phyloP scores from a whole-genome alignment of 2,329 filamentous ascomycete genomes.

The Metarhizium humberi region DNA sequence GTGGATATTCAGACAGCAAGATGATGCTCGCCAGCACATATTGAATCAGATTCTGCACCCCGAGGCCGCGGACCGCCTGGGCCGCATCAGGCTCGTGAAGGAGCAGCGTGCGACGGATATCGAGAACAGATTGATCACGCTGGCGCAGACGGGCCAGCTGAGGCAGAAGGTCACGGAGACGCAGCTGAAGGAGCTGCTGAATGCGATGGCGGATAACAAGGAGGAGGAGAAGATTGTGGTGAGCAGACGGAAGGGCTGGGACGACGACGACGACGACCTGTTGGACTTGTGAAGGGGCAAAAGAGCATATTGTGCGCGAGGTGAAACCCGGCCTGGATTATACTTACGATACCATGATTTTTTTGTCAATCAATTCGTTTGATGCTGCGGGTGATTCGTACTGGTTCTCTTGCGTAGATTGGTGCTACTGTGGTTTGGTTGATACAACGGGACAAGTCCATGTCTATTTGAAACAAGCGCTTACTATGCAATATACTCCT shows the following conservation, averaged over 20 bases:
- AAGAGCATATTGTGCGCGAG: background rate
- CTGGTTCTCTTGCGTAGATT: background rate
- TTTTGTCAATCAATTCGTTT: background rate
- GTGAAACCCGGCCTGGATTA: no score
- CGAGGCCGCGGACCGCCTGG: conserved; percentile 84
- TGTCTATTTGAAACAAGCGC: background rate
- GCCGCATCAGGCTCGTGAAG: conserved; percentile 92
- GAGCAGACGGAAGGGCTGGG: conserved; percentile 70
- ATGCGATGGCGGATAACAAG: conserved; percentile 71
- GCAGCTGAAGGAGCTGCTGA: conserved; percentile 86
- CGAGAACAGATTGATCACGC: conserved; percentile 86
- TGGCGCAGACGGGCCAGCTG: conserved; percentile 82
- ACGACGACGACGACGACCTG: conserved; percentile 76
- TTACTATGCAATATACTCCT: background rate
- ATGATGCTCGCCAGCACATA: conserved; percentile 66
- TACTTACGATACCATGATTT: conserved; percentile 4
- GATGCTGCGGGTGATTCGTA: background rate
- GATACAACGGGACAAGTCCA: background rate
- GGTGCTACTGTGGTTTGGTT: background rate
- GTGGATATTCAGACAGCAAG: conserved; percentile 31
- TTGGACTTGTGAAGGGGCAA: conserved; percentile 43
- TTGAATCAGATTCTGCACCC: conserved; percentile 91
- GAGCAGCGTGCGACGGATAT: conserved; percentile 81
- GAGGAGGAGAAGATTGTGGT: conserved; percentile 82
- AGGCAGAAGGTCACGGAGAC: conserved; percentile 81